phyloP scores from a whole-genome alignment of 2,329 filamentous ascomycete species.

The Purpureocillium lavendulum region DNA sequence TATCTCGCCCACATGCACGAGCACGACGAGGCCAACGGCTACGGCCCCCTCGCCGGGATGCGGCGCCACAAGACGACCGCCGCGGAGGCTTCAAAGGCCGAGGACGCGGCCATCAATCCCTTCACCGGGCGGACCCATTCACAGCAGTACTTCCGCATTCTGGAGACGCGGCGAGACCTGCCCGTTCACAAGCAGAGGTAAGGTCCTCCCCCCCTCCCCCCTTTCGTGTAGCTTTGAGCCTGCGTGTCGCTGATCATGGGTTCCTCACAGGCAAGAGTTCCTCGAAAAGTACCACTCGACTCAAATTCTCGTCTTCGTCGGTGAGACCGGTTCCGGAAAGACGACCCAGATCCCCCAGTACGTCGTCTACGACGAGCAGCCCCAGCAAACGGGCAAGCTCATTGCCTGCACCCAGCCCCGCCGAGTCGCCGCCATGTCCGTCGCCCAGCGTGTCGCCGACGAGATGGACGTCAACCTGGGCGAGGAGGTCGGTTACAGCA shows the following conservation, averaged over 20 bases:
- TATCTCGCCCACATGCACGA: slow-evolving; percentile 89
- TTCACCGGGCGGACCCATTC: slow-evolving; percentile 76
- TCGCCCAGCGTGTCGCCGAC: slow-evolving; percentile 93
- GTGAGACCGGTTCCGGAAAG: slow-evolving; percentile 98
- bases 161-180: slow-evolving; percentile 74
- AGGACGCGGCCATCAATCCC: slow-evolving; percentile 76
- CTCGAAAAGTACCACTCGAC: slow-evolving; percentile 84
- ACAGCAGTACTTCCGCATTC: slow-evolving; percentile 79
- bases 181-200: slow-evolving; percentile 88
- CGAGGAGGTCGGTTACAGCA: slow-evolving; percentile 95
- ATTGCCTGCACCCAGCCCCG: slow-evolving; percentile 96
- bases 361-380: slow-evolving; percentile 92
- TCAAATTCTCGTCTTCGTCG: slow-evolving; percentile 96
- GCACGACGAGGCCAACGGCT: slow-evolving; percentile 31
- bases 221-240: not conserved
- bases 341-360: slow-evolving; percentile 99
- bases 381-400: slow-evolving; percentile 77
- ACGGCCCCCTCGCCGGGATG: slow-evolving; percentile 51
- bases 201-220: slow-evolving; percentile 13
- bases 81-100: slow-evolving; percentile 60
- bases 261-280: slow-evolving; percentile 66
- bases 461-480: slow-evolving; percentile 92
- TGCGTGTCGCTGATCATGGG: not conserved
- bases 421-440: slow-evolving; percentile 97
- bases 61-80: slow-evolving; percentile 75